A percentile compares a stretch with the other conserved stretches of the same genome.
phyloP scores from a whole-genome alignment of 73 alveolate genomes.

The Effrenium voratum region DNA sequence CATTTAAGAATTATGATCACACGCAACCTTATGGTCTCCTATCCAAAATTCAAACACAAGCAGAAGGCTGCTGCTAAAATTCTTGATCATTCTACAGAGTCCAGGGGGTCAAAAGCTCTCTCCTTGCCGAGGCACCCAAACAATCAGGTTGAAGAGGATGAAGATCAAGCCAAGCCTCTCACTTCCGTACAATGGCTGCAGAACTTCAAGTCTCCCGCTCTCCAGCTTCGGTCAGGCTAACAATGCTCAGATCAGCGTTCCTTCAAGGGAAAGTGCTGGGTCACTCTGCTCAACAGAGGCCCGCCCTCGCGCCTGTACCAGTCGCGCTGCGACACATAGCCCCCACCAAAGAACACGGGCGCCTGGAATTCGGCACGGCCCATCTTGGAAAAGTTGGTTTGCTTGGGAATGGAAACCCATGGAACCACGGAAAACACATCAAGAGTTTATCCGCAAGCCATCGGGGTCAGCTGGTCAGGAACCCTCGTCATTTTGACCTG shows the following conservation, averaged over 20 bases:
- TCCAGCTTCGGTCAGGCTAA: not conserved
- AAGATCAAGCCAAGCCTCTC: constrained; percentile 56
- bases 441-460: not conserved
- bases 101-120: too few species aligned
- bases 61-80: not conserved
- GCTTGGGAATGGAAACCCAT: not conserved
- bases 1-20: too few species aligned
- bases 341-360: constrained; percentile 88
- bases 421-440: not conserved
- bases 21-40: not conserved
- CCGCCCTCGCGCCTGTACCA: constrained; percentile 32
- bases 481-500: not conserved
- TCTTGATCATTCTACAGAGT: not conserved
- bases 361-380: not conserved
- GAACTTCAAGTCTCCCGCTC: not conserved
- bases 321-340: constrained; percentile 60
- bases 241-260: not conserved
- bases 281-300: not conserved
- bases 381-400: not conserved
- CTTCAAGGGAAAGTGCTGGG: not conserved
- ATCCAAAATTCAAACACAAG: not conserved
- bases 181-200: too few species aligned
- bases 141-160: constrained; percentile 58
- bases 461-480: not conserved
- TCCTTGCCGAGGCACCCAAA: constrained; percentile 37